Evolutionary conservation across 2,329 filamentous ascomycete species (phyloP).

Genomic region (Pseudophaeomoniella oleicola): DNA sequence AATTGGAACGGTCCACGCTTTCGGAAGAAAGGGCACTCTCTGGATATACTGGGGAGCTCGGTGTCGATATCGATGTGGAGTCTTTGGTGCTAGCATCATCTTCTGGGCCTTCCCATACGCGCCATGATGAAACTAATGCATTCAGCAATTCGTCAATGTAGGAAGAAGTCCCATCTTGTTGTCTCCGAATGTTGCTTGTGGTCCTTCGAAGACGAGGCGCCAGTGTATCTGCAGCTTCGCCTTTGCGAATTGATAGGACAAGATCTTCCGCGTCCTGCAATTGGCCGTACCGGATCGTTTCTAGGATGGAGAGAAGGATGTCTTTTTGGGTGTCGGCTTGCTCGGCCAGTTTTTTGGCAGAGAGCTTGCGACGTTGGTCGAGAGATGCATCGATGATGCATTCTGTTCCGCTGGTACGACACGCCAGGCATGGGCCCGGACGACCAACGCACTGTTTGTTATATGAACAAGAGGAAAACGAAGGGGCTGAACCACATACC

Average conservation of each 20-base stretch:
- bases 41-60: no score
- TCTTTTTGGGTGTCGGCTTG: neutral
- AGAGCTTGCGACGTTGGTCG: neutral
- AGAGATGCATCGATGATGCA: constrained; percentile 1
- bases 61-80: no score
- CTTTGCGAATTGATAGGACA: neutral
- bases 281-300: neutral
- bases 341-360: neutral
- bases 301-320: neutral
- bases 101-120: no score
- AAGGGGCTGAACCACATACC: neutral
- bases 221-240: neutral
- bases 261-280: neutral
- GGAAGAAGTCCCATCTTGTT: no score
- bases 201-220: no score
- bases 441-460: neutral
- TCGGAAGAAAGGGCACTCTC: no score
- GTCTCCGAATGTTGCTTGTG: no score
- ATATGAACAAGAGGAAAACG: neutral
- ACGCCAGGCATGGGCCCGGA: neutral
- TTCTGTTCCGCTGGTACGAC: neutral
- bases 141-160: no score
- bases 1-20: no score
- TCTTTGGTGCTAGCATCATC: no score
- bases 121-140: no score